Evolutionary conservation across 768 basidiomycete genomes (phyloP).

Genomic region (Mycena polygramma): DNA sequence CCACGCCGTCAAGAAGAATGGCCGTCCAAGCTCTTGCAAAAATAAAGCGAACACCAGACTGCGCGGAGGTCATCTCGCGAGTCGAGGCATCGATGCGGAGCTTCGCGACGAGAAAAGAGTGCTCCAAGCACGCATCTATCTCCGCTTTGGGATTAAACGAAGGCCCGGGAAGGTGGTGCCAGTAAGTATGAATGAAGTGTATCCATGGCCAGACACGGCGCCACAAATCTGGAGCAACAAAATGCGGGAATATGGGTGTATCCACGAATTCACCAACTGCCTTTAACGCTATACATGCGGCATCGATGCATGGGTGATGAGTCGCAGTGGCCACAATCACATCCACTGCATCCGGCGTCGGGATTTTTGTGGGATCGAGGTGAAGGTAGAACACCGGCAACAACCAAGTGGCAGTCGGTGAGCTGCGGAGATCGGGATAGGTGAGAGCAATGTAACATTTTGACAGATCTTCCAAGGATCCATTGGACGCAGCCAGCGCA

Average conservation of each 20-base stretch:
- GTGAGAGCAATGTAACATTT: not conserved
- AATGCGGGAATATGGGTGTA: not conserved
- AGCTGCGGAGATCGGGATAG: not conserved
- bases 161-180: not conserved
- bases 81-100: not conserved
- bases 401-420: not conserved
- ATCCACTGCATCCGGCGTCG: not conserved
- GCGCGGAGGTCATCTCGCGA: not conserved
- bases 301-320: not conserved
- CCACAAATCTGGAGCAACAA: not conserved
- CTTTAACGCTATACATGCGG: not conserved
- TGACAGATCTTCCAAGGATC: slow-evolving; percentile 6
- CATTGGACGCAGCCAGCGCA: not conserved
- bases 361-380: slow-evolving; percentile 5
- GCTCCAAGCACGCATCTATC: not conserved
- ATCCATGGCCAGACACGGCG: slow-evolving; percentile 13
- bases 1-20: not conserved
- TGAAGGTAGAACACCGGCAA: slow-evolving; percentile 9
- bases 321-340: not conserved
- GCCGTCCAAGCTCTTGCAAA: not conserved
- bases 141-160: not conserved
- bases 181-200: slow-evolving; percentile 1
- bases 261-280: not conserved
- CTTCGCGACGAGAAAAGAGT: not conserved
- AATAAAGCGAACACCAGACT: not conserved